Evolutionary conservation across 1,284 basidiomycete species (phyloP).

Genomic region (Entoloma clypeatum): DNA sequence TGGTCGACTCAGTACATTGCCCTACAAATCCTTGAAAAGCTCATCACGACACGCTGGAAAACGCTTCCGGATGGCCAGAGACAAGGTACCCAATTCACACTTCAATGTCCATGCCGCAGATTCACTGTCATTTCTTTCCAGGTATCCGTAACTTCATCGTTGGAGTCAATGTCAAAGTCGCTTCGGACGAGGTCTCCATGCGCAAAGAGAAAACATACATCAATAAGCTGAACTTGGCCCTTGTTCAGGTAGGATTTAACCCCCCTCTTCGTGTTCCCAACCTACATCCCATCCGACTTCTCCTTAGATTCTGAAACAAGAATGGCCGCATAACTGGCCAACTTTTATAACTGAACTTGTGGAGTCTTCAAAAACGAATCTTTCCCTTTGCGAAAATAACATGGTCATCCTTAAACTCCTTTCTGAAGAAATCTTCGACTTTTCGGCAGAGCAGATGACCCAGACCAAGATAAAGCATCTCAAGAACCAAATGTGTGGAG

Average conservation of each 20-base stretch:
- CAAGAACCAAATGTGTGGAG: constrained; percentile 97
- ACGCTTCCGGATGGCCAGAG: constrained; percentile 91
- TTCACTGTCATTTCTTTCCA: constrained; percentile 27
- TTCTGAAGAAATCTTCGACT: constrained; percentile 99
- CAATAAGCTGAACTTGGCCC: constrained; percentile 95
- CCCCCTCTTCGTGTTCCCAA: background rate
- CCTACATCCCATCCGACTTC: constrained; percentile 16
- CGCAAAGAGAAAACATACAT: constrained; percentile 94
- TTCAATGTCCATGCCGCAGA: constrained; percentile 8
- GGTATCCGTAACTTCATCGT: constrained; percentile 98
- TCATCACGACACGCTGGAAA: constrained; percentile 96
- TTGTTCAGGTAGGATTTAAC: constrained; percentile 74
- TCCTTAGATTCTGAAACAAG: constrained; percentile 95
- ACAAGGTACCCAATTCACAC: constrained; percentile 53
- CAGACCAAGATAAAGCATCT: constrained; percentile 96
- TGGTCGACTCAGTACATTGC: constrained; percentile 82
- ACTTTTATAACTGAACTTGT: constrained; percentile 98
- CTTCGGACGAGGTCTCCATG: constrained; percentile 84
- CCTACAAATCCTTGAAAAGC: constrained; percentile 91
- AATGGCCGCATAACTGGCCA: constrained; percentile 99
- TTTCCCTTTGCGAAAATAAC: constrained; percentile 99
- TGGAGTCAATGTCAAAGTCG: constrained; percentile 87
- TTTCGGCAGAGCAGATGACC: constrained; percentile 98
- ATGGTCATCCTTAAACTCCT: constrained; percentile 99
- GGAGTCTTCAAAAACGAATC: constrained; percentile 93